Evolutionary conservation across 78 protist species (phyloP), one percentile per base, ranked within the genome.

Genomic region (Dictyostelium purpureum): DNA sequence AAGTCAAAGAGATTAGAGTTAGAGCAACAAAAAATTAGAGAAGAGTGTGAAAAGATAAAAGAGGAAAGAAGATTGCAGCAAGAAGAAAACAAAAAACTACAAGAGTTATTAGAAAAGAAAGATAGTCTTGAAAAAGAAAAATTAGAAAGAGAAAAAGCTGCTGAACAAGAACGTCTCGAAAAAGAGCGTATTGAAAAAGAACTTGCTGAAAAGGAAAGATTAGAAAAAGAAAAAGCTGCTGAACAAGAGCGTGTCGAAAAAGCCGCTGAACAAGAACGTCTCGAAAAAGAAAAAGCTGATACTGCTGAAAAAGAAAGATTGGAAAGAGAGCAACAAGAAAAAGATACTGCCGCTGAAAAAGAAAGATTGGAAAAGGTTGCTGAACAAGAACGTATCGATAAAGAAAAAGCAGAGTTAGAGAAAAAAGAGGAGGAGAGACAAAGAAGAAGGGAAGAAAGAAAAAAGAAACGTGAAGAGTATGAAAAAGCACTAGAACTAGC

Each of bases 31-130:
- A 67, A 19, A 42, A n/a, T 82, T 21, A 77, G 79, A 24, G 90
- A 82, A 40, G 90, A 82, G n/a, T 24, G 90, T 19, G 83, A 87
- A 59, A 71, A 51, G 35, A 71, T 67, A 71, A 87, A 24, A 38
- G 56, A 57, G 4, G 87, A 87, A 45, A 45, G 93, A 74, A 59
- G 69, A 61, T 33, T 56, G 31, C 74, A 61, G 61, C 31, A 63
- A 38, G 89, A 61, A 26, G 77, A 49, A 38, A 43, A 87, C 24
- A 66, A 75, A 38, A 45, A 54, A 35, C 37, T 54, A 12, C 38
- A 87, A 42, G 90, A 47, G 1, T 69, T 28, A 56, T 73, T 49
- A 40, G 81, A 67, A 51, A 47, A 82, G 42, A 52, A 77, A 56
- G 43, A 69, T 0, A 66, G 47, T 65, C 9, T 38, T 28, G 88